Percentiles rank a stretch among this genome's conserved stretches.
Evolutionary conservation across 768 basidiomycete genomes (phyloP).

Genomic region (Calocera viscosa): DNA sequence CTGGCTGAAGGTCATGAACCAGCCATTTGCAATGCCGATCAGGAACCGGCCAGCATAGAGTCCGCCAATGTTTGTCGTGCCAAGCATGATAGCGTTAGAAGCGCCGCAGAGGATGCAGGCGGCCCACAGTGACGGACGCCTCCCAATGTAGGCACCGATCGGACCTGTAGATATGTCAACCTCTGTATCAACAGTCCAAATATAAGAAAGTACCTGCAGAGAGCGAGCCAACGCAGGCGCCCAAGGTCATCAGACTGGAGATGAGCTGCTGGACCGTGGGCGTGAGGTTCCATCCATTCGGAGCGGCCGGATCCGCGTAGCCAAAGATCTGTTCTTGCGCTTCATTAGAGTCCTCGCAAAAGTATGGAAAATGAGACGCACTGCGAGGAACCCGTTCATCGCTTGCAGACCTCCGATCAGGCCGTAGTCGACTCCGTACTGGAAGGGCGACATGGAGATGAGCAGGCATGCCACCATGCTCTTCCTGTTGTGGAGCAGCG

Average conservation of each 20-base stretch:
- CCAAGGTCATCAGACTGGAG: neutral
- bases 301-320: neutral
- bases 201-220: neutral
- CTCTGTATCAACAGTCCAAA: too few relatives aligned
- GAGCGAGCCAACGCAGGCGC: neutral
- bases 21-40: neutral
- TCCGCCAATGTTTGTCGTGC: neutral
- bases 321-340: neutral
- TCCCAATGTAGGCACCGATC: neutral
- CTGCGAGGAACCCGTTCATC: neutral
- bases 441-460: conserved; percentile 7
- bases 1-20: conserved; percentile 8
- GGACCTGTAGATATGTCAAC: neutral
- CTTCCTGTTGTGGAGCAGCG: neutral
- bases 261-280: neutral
- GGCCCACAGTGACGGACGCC: neutral
- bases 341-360: neutral
- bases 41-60: neutral
- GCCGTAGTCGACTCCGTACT: conserved; percentile 3
- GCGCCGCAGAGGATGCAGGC: neutral
- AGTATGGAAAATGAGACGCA: neutral
- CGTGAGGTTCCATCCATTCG: conserved; percentile 6
- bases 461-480: conserved; percentile 4
- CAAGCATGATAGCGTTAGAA: neutral
- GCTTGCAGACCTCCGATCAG: conserved; percentile 2